Percentiles rank a stretch among this genome's conserved stretches.
Evolutionary conservation across 768 basidiomycete species (phyloP).

Genomic region (Panellus pusillus): DNA sequence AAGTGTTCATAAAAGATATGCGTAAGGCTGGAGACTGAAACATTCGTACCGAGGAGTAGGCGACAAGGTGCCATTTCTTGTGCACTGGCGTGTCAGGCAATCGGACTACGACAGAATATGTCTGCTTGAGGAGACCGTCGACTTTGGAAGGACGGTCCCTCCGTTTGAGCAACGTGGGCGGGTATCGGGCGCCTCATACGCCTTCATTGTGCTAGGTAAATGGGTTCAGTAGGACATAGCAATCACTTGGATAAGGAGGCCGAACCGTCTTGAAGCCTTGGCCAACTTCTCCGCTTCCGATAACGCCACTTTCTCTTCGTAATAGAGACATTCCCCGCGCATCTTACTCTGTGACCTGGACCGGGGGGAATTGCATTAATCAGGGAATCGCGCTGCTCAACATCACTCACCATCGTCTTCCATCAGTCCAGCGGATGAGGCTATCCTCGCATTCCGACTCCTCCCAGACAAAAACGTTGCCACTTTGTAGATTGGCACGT

Average conservation of each 20-base stretch:
- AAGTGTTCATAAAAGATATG: neutral
- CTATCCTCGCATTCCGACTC: conserved; percentile 55
- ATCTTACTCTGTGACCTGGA: conserved; percentile 65
- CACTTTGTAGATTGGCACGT: conserved; percentile 51
- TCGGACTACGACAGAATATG: conserved; percentile 60
- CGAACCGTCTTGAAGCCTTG: conserved; percentile 56
- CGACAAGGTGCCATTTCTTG: conserved; percentile 63
- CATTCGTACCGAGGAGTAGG: conserved; percentile 51
- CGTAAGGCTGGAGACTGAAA: no score
- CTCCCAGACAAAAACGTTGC: conserved; percentile 69
- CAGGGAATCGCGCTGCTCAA: neutral
- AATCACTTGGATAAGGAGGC: neutral
- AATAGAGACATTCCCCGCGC: conserved; percentile 63
- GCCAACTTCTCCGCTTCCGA: conserved; percentile 60
- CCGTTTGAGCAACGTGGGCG: conserved; percentile 47
- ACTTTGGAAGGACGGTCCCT: conserved; percentile 60
- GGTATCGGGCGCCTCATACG: conserved; percentile 42
- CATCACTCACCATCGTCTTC: conserved; percentile 50
- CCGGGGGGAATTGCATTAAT: neutral
- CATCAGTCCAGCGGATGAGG: conserved; percentile 64
- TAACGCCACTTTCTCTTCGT: conserved; percentile 62
- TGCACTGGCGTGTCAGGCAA: conserved; percentile 41
- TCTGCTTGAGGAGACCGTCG: conserved; percentile 64
- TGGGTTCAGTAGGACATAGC: neutral
- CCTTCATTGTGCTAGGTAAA: conserved; percentile 43